phyloP scores from a whole-genome alignment of 164 flowering plant genomes.

The Hamamelis virginiana region DNA sequence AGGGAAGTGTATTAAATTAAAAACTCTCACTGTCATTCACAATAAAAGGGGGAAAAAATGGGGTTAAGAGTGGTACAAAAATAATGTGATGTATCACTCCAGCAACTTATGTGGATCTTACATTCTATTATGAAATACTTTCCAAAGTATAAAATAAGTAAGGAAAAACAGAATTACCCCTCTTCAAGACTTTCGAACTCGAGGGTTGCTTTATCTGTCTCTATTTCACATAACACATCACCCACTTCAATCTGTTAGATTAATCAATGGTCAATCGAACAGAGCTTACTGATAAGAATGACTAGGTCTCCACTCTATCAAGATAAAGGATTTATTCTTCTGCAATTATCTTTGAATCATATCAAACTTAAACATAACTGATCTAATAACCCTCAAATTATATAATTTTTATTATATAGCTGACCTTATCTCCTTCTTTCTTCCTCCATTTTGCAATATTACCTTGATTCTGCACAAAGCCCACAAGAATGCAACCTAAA shows the following conservation, averaged over 20 bases:
- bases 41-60: background rate
- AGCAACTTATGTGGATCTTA: background rate
- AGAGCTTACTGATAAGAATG: background rate
- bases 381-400: constrained; percentile 32
- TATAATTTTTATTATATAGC: background rate
- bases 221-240: constrained; percentile 90
- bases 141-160: background rate
- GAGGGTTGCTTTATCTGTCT: constrained; percentile 95
- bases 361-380: constrained; percentile 1
- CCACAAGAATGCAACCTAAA: constrained; percentile 7
- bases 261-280: constrained; percentile 17
- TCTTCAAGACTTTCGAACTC: constrained; percentile 95
- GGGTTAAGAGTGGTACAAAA: background rate
- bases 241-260: constrained; percentile 82
- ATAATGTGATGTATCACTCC: background rate
- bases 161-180: constrained; percentile 57
- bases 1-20: background rate
- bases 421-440: constrained; percentile 71
- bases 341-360: background rate
- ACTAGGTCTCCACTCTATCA: no score
- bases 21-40: no score
- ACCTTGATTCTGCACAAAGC: constrained; percentile 52
- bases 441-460: constrained; percentile 64
- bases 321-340: no score
- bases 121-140: background rate